Percentiles rank a stretch among this genome's conserved stretches.
These are phyloP conservation scores for Aspergillus proliferans DNA, from an alignment of 2,329 filamentous ascomycete genomes.

Conservation along the genomic window DNA sequence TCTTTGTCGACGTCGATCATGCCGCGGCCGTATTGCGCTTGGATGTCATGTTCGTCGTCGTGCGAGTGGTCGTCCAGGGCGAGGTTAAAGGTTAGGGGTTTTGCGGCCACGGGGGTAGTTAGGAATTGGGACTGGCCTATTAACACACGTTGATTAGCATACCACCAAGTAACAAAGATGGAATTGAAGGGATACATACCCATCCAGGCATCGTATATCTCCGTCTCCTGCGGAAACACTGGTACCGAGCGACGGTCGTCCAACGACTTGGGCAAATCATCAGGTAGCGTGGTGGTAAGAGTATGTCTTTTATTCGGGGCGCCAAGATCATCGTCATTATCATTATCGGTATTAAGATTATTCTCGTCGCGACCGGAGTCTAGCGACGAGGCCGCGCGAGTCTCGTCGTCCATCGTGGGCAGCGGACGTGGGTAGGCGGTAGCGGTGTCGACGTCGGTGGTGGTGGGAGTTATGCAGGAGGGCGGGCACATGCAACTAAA, in stretches of 20 bases:
- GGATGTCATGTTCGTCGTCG: conserved; percentile 51
- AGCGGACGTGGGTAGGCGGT: neutral
- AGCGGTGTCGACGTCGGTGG: neutral
- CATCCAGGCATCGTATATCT: conserved; percentile 99
- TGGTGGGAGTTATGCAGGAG: neutral
- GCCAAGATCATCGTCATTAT: conserved; percentile 7
- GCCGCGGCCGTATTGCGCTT: conserved; percentile 27
- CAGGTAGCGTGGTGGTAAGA: conserved; percentile 51
- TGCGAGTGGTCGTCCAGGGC: conserved; percentile 72
- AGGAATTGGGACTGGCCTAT: conserved; percentile 92
- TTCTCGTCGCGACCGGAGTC: conserved; percentile 13
- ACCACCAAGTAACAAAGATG: neutral
- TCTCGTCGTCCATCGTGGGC: neutral
- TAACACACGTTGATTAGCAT: conserved; percentile 1
- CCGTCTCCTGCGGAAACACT: conserved; percentile 71
- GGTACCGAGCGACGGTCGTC: conserved; percentile 74
- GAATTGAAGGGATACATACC: conserved; percentile 44
- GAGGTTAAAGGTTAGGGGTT: conserved; percentile 78
- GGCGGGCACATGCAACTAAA: too few relatives aligned
- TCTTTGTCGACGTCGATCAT: conserved; percentile 19
- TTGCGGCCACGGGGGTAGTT: conserved; percentile 75
- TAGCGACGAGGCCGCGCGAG: conserved; percentile 19
- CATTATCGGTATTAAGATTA: conserved; percentile 11
- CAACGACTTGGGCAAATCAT: conserved; percentile 83
- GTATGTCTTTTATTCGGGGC: neutral